Base-by-base conservation (phyloP, 169 alveolate genomes). In the Theileria sp. region DNA sequence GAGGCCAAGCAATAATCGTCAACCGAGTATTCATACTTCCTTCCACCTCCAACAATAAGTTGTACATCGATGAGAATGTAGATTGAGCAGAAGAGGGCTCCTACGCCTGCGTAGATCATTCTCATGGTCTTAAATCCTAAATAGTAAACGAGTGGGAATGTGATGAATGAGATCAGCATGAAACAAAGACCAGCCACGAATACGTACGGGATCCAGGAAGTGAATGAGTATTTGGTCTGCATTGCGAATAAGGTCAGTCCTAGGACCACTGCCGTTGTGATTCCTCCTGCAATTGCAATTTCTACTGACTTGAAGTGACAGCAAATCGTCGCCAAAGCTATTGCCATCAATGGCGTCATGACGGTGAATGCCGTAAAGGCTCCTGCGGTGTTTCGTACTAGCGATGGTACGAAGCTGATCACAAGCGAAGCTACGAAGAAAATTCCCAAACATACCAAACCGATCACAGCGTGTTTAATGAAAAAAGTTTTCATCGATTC, bases 1-100 rank as follows among this genome's bases (percentile, higher is more conserved):
- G 98, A 94, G 44, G 98, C 99, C 44, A 95, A 87, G 72, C 94
- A 92, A 81, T 96, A 96, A 78, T 96, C 99, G 77, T 96, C 99
- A n/a, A 94, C 83, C 21, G 95, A 71, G 81, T 91, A 95, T 80
- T 95, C 95, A 82, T 91, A 85, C 70, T 87, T 91, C 67, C 92
- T 92, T 70, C 93, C 95, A 23, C 98, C 98, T 17, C 97, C 98
- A 61, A 95, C 81, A 77, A 94, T 94, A 77, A 91, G 74, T 89
- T 96, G 99, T 6, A 95, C 91, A 73, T 94, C 97, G 75, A 93
- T 93, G 72, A 96, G 92, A 54, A 96, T 81, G 67, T 94, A 94
- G 68, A 95, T 64, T 58, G 96, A 92, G 67, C 67, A 58, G 15
- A 19, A 19, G 77, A 92, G 67, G 12, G 95, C 95, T 19, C 94